Evolutionary conservation across 345 rosid genomes (phyloP).

Genomic region (Viola odorata): DNA sequence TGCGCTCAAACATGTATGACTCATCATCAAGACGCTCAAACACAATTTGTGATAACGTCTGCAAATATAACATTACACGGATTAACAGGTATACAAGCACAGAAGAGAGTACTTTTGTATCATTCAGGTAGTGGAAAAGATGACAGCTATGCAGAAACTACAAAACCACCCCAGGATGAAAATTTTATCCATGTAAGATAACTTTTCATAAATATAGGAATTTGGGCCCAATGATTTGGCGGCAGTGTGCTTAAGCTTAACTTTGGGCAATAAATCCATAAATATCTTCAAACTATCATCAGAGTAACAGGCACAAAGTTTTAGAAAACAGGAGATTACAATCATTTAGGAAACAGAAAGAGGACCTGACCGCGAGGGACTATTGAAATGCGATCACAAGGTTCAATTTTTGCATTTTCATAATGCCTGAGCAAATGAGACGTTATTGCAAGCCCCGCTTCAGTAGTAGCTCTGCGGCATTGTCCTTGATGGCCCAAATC

Average conservation of each 20-base stretch:
- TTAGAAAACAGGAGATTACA: slow-evolving; percentile 1
- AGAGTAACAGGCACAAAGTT: neutral
- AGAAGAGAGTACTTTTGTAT: too few species aligned
- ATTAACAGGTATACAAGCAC: slow-evolving; percentile 2
- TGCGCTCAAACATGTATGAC: slow-evolving; percentile 81
- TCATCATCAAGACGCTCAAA: slow-evolving; percentile 88
- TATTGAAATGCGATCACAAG: slow-evolving; percentile 81
- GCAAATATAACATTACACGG: slow-evolving; percentile 12
- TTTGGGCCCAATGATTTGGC: neutral
- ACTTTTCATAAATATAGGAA: too few species aligned
- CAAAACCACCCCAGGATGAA: neutral
- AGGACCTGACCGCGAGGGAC: slow-evolving; percentile 87
- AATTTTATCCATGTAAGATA: too few species aligned
- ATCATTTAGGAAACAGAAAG: slow-evolving; percentile 23
- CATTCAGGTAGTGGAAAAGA: neutral
- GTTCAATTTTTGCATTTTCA: slow-evolving; percentile 74
- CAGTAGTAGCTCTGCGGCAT: slow-evolving; percentile 87
- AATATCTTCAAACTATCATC: neutral
- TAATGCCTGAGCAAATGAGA: slow-evolving; percentile 74
- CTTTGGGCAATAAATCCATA: too few species aligned
- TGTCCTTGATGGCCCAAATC: slow-evolving; percentile 80
- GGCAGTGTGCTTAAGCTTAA: too few species aligned
- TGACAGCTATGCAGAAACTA: neutral
- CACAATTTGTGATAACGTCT: slow-evolving; percentile 77
- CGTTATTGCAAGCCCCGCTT: slow-evolving; percentile 83